Evolutionary conservation across 108 stramenopile genomes (phyloP).

Genomic region (Asterionellopsis glacialis): DNA sequence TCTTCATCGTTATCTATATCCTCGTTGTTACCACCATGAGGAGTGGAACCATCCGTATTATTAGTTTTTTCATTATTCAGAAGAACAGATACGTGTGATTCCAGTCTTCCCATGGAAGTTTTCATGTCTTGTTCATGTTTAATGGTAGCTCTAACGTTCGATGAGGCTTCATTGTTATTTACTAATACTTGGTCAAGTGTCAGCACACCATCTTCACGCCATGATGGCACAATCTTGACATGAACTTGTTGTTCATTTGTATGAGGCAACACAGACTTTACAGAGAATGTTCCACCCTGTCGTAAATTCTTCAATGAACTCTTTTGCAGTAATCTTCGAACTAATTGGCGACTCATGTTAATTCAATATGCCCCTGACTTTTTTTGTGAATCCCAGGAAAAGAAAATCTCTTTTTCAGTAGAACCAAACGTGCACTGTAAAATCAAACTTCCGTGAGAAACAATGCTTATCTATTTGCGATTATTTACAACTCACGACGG

Average conservation of each 20-base stretch:
- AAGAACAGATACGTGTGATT: slow-evolving; percentile 32
- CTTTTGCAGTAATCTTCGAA: background rate
- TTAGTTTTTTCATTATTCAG: slow-evolving; percentile 1
- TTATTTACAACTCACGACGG: no score
- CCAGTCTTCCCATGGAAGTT: slow-evolving; percentile 39
- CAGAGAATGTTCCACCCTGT: slow-evolving; percentile 49
- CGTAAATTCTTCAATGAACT: slow-evolving; percentile 11
- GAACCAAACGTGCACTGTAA: no score
- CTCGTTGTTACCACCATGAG: background rate
- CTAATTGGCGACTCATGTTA: slow-evolving; percentile 3
- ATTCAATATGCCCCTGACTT: no score
- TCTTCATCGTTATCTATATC: slow-evolving; percentile 5
- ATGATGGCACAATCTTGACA: slow-evolving; percentile 32
- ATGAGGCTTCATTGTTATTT: background rate
- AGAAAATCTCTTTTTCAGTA: background rate
- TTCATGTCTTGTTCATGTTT: slow-evolving; percentile 14
- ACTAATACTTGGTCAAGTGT: slow-evolving; percentile 15
- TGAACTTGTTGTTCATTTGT: background rate
- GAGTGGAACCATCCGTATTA: background rate
- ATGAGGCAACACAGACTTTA: slow-evolving; percentile 27
- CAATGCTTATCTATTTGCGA: no score
- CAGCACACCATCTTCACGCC: slow-evolving; percentile 53
- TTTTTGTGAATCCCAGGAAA: no score
- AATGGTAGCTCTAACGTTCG: slow-evolving; percentile 1
- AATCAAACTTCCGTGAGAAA: no score